These are phyloP conservation scores for Alisma plantagoaquatica DNA, from an alignment of 106 monocot species.

Conservation along the genomic window DNA sequence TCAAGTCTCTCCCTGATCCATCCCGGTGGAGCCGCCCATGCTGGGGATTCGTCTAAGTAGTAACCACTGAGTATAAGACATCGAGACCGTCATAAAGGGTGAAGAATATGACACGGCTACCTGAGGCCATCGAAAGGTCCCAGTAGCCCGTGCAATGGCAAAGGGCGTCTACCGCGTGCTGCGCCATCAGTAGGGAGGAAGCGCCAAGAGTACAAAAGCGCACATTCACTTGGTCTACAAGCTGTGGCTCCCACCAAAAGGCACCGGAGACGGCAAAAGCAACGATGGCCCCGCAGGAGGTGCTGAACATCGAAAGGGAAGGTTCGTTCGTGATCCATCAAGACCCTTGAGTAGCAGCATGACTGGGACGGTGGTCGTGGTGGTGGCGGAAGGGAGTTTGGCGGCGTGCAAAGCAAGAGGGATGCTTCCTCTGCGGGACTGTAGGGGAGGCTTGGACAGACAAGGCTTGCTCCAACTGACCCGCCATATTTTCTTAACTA, in stretches of 20 bases:
- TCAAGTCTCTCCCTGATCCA: conserved; percentile 70
- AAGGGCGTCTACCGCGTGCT: conserved; percentile 77
- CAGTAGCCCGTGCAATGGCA: conserved; percentile 45
- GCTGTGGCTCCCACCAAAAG: conserved; percentile 48
- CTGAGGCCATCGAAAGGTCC: conserved; percentile 28
- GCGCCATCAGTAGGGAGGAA: conserved; percentile 17
- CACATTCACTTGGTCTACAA: conserved; percentile 83
- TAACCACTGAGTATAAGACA: conserved; percentile 48
- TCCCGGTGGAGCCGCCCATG: conserved; percentile 31
- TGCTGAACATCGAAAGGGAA: conserved; percentile 60
- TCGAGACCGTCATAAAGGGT: conserved; percentile 50
- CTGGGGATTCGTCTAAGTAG: conserved; percentile 69
- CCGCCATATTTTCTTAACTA: conserved; percentile 74
- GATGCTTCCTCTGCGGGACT: conserved; percentile 54
- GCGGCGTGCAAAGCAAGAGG: conserved; percentile 52
- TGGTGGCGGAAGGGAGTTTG: too few relatives aligned
- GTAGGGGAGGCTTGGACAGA: conserved; percentile 33
- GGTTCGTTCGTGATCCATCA: conserved; percentile 70
- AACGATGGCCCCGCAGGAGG: conserved; percentile 43
- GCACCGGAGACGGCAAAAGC: conserved; percentile 1
- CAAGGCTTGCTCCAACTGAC: conserved; percentile 32
- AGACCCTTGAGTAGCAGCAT: conserved; percentile 43
- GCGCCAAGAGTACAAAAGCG: not conserved
- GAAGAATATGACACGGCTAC: conserved; percentile 74
- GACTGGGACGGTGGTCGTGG: too few relatives aligned